Evolutionary conservation across 257 asterid genomes (phyloP).

Genomic region (Linderniella brevidens): DNA sequence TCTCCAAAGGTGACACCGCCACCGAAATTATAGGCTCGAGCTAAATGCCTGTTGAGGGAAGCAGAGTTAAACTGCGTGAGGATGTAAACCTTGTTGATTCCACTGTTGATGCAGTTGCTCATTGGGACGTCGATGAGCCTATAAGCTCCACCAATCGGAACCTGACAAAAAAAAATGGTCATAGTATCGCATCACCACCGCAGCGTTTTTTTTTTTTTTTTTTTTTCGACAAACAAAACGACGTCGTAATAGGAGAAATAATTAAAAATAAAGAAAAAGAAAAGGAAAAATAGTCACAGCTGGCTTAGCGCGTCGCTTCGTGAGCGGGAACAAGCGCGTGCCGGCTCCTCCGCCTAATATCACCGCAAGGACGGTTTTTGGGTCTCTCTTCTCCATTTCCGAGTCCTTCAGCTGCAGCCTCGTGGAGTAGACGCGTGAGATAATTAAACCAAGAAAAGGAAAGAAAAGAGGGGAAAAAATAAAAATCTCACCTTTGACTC

Average conservation of each 20-base stretch:
- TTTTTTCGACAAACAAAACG: neutral
- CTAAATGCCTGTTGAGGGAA: conserved; percentile 86
- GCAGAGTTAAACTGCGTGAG: conserved; percentile 96
- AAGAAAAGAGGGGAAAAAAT: neutral
- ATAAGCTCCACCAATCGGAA: conserved; percentile 94
- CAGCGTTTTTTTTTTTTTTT: neutral
- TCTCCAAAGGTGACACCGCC: conserved; percentile 74
- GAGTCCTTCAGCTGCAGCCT: conserved; percentile 44
- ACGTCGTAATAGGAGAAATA: neutral
- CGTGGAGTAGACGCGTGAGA: neutral
- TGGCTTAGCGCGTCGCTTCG: conserved; percentile 92
- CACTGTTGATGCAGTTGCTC: conserved; percentile 98
- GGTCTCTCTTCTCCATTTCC: conserved; percentile 55
- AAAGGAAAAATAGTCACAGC: conserved; percentile 29
- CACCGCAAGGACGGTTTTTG: conserved; percentile 73
- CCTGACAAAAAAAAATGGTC: conserved; percentile 21
- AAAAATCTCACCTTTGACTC: conserved; percentile 62
- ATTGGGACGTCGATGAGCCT: conserved; percentile 94
- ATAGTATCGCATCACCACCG: neutral
- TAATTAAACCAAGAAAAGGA: neutral
- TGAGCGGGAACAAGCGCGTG: conserved; percentile 90
- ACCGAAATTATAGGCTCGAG: conserved; percentile 74
- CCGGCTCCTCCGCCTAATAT: conserved; percentile 99
- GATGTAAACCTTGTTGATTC: conserved; percentile 86
- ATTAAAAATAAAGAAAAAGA: neutral